A percentile compares a stretch with the other conserved stretches of the same genome.
Evolutionary conservation across 495 filamentous ascomycete species (phyloP).

Genomic region (Durotheca rogersii): DNA sequence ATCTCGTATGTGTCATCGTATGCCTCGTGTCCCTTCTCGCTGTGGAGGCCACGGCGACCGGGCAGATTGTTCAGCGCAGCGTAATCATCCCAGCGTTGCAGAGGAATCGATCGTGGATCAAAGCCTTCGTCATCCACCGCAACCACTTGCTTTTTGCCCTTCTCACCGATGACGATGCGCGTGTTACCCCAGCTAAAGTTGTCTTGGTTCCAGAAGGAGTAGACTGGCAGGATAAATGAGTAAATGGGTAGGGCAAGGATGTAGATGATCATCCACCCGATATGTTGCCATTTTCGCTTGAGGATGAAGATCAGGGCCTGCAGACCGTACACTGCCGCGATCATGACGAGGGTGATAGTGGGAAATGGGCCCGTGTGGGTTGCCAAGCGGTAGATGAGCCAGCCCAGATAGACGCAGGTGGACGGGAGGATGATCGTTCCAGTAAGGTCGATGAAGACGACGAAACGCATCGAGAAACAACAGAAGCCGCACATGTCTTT

Average conservation of each 20-base stretch:
- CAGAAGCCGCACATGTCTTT: conserved; percentile 97
- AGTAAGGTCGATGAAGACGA: conserved; percentile 92
- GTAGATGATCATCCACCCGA: conserved; percentile 99
- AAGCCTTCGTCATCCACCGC: conserved; percentile 85
- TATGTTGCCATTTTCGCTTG: conserved; percentile 94
- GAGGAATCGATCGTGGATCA: conserved; percentile 86
- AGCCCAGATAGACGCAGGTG: conserved; percentile 85
- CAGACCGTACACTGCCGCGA: conserved; percentile 90
- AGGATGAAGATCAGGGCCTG: conserved; percentile 95
- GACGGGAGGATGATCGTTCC: conserved; percentile 93
- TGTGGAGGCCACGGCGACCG: conserved; percentile 73
- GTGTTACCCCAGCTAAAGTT: conserved; percentile 99
- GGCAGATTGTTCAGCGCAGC: conserved; percentile 88
- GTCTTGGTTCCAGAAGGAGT: conserved; percentile 99
- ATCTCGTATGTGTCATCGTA: conserved; percentile 84
- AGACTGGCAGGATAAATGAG: conserved; percentile 86
- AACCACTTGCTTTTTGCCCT: conserved; percentile 83
- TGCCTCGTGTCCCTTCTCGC: conserved; percentile 64
- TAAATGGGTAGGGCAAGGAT: conserved; percentile 91
- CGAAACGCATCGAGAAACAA: conserved; percentile 97
- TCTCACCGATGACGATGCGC: conserved; percentile 92
- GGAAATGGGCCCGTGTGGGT: conserved; percentile 75
- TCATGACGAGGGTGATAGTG: conserved; percentile 79
- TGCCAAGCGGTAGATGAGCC: conserved; percentile 80
- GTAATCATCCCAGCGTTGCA: conserved; percentile 98